Evolutionary conservation across 305 asterid species (phyloP), one percentile per base, ranked within the genome.

Genomic region (Plantago rigida): DNA sequence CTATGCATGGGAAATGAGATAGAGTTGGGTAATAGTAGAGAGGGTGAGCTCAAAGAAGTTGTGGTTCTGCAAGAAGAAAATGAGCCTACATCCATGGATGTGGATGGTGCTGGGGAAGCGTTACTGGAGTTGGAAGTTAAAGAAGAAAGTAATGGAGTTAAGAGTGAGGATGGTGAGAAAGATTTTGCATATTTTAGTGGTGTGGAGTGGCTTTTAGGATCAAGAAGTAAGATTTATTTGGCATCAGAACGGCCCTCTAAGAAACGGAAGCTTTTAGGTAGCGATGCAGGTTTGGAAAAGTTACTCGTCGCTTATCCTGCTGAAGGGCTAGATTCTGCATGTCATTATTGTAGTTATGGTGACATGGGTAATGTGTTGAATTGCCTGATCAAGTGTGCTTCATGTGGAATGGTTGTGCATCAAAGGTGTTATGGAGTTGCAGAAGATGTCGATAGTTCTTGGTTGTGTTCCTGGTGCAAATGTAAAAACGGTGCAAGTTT

Each of bases 391-490:
- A 72, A 75, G 69, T 93, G 97, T 70, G 68, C 75, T 79, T 78
- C 92, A 55, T 93, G 99, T 68, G 80, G 78, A 19, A 75, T 85
- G 81, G 81, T 79, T 62, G 97, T 89, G 70, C 99, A 93, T 74
- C 92, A 79, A 76, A 82, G 90, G 78, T 93, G 99, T 72, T 93
- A 93, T 64, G 97, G 99, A 36, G 88, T 89, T 72, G 88, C 85
- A 68, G 94, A 78, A 72, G 94, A 83, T 73, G 87, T 74, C 9
- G 91, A 81, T 53, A 76, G 74, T 56, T 79, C 80, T 45, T 93
- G 97, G 97, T 50, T 76, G 69, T 93, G 99, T 77, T 82, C 97
- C 34, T 89, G 96, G 97, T 93, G 99, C 71, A 87, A 80, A 71
- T 67, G 71, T 73, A 80, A 74, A 66, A 75, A 71, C 63, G 77